Conservation (phyloP, 2,329 filamentous ascomycete species). For the Penicillium sp. region DNA sequence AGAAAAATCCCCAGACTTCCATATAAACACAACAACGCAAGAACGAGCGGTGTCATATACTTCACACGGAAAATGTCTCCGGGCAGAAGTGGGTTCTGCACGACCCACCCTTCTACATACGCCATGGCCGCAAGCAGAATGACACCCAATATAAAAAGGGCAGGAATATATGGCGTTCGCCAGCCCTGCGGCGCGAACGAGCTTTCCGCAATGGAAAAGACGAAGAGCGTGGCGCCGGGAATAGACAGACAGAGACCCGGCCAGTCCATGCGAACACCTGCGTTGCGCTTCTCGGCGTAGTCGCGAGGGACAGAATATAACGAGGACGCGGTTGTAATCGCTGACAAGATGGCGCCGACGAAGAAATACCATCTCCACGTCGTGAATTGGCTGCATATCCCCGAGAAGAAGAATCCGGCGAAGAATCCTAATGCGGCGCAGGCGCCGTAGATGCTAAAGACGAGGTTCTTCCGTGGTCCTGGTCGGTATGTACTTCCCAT, state of each 20-base stretch:
- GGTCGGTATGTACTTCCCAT: slow-evolving; percentile 61
- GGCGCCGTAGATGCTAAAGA: slow-evolving; percentile 56
- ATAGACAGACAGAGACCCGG: slow-evolving; percentile 57
- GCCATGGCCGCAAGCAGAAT: slow-evolving; percentile 55
- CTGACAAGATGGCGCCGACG: slow-evolving; percentile 53
- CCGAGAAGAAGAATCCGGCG: slow-evolving; percentile 59
- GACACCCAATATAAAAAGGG: slow-evolving; percentile 58
- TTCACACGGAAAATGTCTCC: slow-evolving; percentile 63
- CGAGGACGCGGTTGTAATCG: slow-evolving; percentile 43
- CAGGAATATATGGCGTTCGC: slow-evolving; percentile 65
- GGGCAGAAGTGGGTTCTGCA: slow-evolving; percentile 62
- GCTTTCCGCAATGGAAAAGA: slow-evolving; percentile 69
- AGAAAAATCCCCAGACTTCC: slow-evolving; percentile 63
- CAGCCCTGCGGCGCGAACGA: slow-evolving; percentile 63
- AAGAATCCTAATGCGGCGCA: slow-evolving; percentile 48
- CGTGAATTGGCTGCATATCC: slow-evolving; percentile 50
- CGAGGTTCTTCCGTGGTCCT: slow-evolving; percentile 62
- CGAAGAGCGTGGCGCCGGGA: slow-evolving; percentile 60
- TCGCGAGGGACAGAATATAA: slow-evolving; percentile 45
- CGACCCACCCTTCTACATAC: slow-evolving; percentile 68
- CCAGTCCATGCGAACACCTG: slow-evolving; percentile 62
- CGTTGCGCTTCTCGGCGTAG: slow-evolving; percentile 33
- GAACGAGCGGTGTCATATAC: slow-evolving; percentile 59
- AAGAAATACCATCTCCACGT: slow-evolving; percentile 65
- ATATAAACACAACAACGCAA: slow-evolving; percentile 60